Evolutionary conservation across 2,329 filamentous ascomycete genomes (phyloP).

Genomic region (Chaetomiaceae sp.): DNA sequence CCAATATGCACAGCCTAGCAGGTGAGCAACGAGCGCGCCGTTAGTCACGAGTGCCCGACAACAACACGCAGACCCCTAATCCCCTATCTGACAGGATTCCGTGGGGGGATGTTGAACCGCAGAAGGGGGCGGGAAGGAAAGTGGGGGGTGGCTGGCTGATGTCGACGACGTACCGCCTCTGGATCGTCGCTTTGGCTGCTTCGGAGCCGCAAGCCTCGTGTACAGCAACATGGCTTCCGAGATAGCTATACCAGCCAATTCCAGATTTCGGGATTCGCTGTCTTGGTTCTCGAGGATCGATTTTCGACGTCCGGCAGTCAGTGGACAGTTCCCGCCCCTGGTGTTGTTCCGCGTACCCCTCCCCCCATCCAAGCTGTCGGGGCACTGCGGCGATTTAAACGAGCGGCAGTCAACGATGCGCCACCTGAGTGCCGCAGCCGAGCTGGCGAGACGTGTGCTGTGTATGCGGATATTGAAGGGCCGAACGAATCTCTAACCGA

Average conservation of each 20-base stretch:
- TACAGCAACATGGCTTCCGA: slow-evolving; percentile 60
- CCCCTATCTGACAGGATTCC: too few relatives aligned
- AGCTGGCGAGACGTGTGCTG: too few relatives aligned
- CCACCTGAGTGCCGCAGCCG: too few relatives aligned
- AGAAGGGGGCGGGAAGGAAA: background rate
- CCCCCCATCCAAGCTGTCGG: background rate
- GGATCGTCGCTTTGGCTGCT: slow-evolving; percentile 53
- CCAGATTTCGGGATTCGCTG: too few relatives aligned
- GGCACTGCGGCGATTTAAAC: background rate
- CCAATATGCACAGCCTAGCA: slow-evolving; percentile 47
- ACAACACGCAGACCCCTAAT: too few relatives aligned
- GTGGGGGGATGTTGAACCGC: too few relatives aligned
- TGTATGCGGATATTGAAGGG: background rate
- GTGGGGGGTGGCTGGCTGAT: background rate
- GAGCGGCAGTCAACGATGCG: background rate
- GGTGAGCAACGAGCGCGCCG: background rate
- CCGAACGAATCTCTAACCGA: background rate
- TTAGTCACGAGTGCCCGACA: slow-evolving; percentile 2
- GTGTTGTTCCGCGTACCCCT: background rate
- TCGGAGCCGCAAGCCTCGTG: slow-evolving; percentile 51
- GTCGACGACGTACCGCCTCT: slow-evolving; percentile 44
- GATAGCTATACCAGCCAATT: too few relatives aligned
- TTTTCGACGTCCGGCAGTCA: background rate
- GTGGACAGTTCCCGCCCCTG: background rate
- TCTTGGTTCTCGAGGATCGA: background rate